Evolutionary conservation across 305 asterid species (phyloP).

Genomic region (Fraxinus paxiana): DNA sequence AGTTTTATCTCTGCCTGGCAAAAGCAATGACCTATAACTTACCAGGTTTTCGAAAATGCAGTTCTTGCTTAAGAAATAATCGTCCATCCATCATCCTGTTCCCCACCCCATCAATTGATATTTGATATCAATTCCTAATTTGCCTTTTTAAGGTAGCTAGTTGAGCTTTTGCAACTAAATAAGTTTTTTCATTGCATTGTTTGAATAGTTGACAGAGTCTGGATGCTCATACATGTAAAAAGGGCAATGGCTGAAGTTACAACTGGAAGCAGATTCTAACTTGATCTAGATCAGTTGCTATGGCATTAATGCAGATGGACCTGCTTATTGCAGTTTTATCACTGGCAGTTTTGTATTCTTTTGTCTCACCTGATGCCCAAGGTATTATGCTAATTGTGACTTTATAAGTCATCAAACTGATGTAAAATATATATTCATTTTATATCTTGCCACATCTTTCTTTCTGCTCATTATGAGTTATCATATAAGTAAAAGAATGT

Average conservation of each 20-base stretch:
- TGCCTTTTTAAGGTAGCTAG: background rate
- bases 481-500: background rate
- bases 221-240: background rate
- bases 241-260: background rate
- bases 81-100: background rate
- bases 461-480: background rate
- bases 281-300: background rate
- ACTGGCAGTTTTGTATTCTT: slow-evolving; percentile 22
- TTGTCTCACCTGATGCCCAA: slow-evolving; percentile 38
- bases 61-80: background rate
- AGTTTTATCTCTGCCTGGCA: background rate
- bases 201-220: background rate
- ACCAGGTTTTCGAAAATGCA: background rate
- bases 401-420: background rate
- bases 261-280: slow-evolving; percentile 6
- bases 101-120: background rate
- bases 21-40: background rate
- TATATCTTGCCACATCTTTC: background rate
- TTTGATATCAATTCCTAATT: background rate
- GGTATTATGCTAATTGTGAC: slow-evolving; percentile 25
- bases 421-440: background rate
- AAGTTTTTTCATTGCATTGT: background rate
- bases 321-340: slow-evolving; percentile 27
- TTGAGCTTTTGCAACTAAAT: background rate
- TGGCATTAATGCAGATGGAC: slow-evolving; percentile 23